Evolutionary conservation across 192 early-diverging fungal genomes (phyloP).

Genomic region (Entomortierella lignicola): DNA sequence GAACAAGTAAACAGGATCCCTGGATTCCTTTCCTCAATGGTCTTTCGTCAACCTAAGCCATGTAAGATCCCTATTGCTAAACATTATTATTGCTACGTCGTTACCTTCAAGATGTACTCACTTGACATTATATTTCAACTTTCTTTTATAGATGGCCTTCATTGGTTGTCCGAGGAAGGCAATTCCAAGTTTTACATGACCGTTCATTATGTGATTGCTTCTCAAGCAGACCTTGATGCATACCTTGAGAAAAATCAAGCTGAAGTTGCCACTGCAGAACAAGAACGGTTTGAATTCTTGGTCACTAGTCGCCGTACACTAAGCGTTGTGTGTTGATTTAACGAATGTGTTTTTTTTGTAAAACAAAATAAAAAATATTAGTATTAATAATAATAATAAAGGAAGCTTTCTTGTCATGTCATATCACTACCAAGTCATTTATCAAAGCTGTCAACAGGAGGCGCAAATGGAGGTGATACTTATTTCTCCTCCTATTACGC

Average conservation of each 20-base stretch:
- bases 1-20: slow-evolving; percentile 23
- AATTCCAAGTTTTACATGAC: slow-evolving; percentile 35
- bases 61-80: slow-evolving; percentile 11
- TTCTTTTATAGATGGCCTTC: slow-evolving; percentile 32
- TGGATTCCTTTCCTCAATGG: slow-evolving; percentile 40
- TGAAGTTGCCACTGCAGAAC: slow-evolving; percentile 23
- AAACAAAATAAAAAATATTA: no score
- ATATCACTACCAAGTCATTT: no score
- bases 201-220: slow-evolving; percentile 37
- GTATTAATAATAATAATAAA: no score
- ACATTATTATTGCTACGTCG: no score
- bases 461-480: no score
- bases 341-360: no score
- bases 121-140: no score
- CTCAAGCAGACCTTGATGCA: slow-evolving; percentile 23
- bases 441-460: no score
- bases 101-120: no score
- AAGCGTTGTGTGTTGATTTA: slow-evolving; percentile 23
- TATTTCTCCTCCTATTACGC: no score
- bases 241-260: slow-evolving; percentile 29
- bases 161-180: slow-evolving; percentile 46
- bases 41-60: slow-evolving; percentile 37
- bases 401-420: no score
- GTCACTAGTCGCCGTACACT: slow-evolving; percentile 37
- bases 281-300: slow-evolving; percentile 40